Percentiles rank a stretch among this genome's conserved stretches.
Conservation (phyloP, 129 eudicot genomes). For the Scalesia atractyloides region DNA sequence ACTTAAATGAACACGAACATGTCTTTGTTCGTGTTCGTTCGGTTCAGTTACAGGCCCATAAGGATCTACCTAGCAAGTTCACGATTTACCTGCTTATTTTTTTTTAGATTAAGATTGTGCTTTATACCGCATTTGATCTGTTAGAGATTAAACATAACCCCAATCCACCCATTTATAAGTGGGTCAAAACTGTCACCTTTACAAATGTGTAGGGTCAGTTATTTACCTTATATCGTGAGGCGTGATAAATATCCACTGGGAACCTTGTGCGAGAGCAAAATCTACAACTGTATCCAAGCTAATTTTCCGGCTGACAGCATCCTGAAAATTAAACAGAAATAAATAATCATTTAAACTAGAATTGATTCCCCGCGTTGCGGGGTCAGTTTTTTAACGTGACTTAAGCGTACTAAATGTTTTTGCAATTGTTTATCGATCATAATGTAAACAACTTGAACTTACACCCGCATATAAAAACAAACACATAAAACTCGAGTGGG, state of each 20-base stretch:
- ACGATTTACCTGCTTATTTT: too few relatives aligned
- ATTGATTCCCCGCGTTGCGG: too few relatives aligned
- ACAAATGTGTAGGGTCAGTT: background rate
- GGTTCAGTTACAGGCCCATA: background rate
- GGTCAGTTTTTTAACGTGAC: too few relatives aligned
- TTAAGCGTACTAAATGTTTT: too few relatives aligned
- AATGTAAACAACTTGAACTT: too few relatives aligned
- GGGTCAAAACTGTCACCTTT: background rate
- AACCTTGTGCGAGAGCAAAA: conserved; percentile 83
- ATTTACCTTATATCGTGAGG: conserved; percentile 94
- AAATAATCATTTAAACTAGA: background rate
- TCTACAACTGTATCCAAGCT: conserved; percentile 89
- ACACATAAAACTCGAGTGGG: too few relatives aligned
- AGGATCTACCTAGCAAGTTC: too few relatives aligned
- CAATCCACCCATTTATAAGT: background rate
- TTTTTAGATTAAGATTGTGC: too few relatives aligned
- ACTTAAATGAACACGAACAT: too few relatives aligned
- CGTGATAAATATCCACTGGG: conserved; percentile 96
- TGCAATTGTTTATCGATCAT: too few relatives aligned
- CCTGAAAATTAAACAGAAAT: conserved; percentile 47
- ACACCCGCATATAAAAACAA: too few relatives aligned
- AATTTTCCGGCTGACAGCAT: conserved; percentile 97
- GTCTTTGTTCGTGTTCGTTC: too few relatives aligned
- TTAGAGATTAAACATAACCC: background rate
- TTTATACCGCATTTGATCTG: background rate